Conservation (phyloP, 305 asterid genomes). For the Solanum aculeatissimum region DNA sequence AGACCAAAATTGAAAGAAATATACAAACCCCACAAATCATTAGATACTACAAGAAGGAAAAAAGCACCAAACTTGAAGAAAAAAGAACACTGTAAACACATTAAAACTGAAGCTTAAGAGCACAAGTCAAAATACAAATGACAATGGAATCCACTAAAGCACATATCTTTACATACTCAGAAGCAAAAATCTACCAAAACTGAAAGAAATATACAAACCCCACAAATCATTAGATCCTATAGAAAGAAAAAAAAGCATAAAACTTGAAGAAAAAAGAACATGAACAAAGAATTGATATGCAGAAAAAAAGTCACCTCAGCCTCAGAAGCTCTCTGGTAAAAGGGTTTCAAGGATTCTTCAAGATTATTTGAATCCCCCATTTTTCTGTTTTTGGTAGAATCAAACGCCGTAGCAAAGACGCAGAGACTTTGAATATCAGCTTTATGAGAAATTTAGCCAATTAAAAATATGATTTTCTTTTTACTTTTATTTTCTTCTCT, state of each 20-base stretch:
- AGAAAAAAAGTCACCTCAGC: constrained; percentile 50
- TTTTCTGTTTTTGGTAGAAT: not conserved
- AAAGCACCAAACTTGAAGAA: not conserved
- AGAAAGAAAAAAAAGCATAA: not conserved
- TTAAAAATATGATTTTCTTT: not conserved
- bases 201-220: not conserved
- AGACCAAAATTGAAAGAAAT: not conserved
- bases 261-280: not conserved
- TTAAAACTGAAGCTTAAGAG: not conserved
- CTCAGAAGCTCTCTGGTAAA: constrained; percentile 71
- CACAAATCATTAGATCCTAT: not conserved
- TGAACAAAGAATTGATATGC: not conserved
- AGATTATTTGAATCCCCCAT: constrained; percentile 34
- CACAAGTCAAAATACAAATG: not conserved
- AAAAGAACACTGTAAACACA: not conserved
- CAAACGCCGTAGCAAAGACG: not conserved
- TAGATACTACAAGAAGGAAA: not conserved
- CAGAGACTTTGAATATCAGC: not conserved
- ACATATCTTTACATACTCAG: not conserved
- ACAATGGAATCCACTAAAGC: not conserved
- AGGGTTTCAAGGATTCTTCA: constrained; percentile 49
- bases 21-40: not conserved
- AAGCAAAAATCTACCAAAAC: not conserved
- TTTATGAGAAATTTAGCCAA: not conserved
- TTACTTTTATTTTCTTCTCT: not conserved